These are phyloP conservation scores for Colletotrichum paranaense DNA, from an alignment of 2,329 filamentous ascomycete species.

Conservation along the genomic window DNA sequence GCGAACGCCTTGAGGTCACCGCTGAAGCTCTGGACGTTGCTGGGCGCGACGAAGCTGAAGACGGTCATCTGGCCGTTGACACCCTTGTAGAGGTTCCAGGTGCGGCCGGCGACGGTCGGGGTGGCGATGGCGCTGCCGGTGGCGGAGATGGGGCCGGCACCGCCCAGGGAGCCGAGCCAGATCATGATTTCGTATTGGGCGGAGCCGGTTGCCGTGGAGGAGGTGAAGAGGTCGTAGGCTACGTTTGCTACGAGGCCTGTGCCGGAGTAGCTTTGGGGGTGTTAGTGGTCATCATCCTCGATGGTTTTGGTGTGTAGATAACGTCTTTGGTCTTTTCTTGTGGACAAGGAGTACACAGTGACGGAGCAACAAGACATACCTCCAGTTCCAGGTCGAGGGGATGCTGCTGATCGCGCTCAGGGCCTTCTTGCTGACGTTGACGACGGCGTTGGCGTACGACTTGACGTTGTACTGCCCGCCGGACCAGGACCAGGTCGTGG, in stretches of 20 bases:
- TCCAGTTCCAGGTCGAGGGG: conserved; percentile 47
- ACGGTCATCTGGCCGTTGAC: conserved; percentile 69
- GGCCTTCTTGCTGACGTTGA: conserved; percentile 41
- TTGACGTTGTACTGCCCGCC: conserved; percentile 53
- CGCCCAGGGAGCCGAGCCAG: conserved; percentile 69
- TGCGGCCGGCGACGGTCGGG: conserved; percentile 61
- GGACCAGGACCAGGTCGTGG: conserved; percentile 53
- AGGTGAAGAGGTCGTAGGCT: conserved; percentile 71
- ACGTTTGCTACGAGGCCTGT: conserved; percentile 62
- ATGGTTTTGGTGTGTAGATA: too few relatives aligned
- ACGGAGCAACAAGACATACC: conserved; percentile 29
- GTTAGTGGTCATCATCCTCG: not conserved
- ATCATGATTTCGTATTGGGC: conserved; percentile 74
- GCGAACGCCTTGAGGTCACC: conserved; percentile 70
- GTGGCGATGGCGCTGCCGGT: conserved; percentile 64
- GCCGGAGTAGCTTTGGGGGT: conserved; percentile 42
- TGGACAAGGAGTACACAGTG: too few relatives aligned
- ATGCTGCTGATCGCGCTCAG: conserved; percentile 47
- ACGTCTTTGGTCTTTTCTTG: too few relatives aligned
- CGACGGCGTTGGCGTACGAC: conserved; percentile 53
- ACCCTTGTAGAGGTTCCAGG: conserved; percentile 72
- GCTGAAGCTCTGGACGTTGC: conserved; percentile 61
- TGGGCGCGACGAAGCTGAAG: conserved; percentile 62
- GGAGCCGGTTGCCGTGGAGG: conserved; percentile 52
- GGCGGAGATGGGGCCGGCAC: conserved; percentile 64